phyloP scores from a whole-genome alignment of 768 basidiomycete species.

The Plicaturopsis crispa region DNA sequence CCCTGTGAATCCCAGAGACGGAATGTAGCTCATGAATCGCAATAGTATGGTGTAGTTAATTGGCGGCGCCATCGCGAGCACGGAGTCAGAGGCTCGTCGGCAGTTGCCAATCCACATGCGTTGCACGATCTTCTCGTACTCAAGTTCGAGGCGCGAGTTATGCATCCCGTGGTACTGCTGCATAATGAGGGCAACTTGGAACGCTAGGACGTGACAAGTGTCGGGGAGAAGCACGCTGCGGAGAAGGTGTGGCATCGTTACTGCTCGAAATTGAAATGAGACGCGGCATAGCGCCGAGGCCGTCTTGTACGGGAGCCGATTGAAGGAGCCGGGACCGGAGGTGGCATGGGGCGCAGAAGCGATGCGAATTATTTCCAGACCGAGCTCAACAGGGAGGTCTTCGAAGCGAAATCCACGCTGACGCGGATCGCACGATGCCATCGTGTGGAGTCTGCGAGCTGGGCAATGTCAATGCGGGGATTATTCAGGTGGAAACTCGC shows the following conservation, averaged over 20 bases:
- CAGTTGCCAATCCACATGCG: conserved; percentile 27
- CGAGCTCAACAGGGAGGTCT: conserved; percentile 26
- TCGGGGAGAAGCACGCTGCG: conserved; percentile 28
- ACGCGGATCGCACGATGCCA: too few relatives aligned
- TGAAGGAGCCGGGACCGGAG: conserved; percentile 4
- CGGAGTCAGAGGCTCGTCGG: too few relatives aligned
- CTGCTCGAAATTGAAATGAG: conserved; percentile 23
- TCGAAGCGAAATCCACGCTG: conserved; percentile 18
- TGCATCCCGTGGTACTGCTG: conserved; percentile 11
- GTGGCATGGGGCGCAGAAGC: conserved; percentile 19
- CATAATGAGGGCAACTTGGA: conserved; percentile 22
- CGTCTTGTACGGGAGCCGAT: conserved; percentile 12
- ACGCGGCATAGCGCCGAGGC: conserved; percentile 25
- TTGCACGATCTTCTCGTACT: conserved; percentile 23
- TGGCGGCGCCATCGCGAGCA: conserved; percentile 13
- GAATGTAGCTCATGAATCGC: conserved; percentile 20
- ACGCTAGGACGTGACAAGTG: conserved; percentile 19
- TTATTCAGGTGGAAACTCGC: too few relatives aligned
- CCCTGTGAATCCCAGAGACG: conserved; percentile 25
- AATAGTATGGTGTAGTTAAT: conserved; percentile 17
- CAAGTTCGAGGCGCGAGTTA: conserved; percentile 17
- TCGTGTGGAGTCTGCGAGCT: too few relatives aligned
- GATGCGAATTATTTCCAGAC: conserved; percentile 24
- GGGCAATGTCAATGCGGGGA: too few relatives aligned
- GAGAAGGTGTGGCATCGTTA: conserved; percentile 30